Evolutionary conservation across 345 rosid genomes (phyloP), one percentile per base, ranked within the genome.

Genomic region (Salix brachista): DNA sequence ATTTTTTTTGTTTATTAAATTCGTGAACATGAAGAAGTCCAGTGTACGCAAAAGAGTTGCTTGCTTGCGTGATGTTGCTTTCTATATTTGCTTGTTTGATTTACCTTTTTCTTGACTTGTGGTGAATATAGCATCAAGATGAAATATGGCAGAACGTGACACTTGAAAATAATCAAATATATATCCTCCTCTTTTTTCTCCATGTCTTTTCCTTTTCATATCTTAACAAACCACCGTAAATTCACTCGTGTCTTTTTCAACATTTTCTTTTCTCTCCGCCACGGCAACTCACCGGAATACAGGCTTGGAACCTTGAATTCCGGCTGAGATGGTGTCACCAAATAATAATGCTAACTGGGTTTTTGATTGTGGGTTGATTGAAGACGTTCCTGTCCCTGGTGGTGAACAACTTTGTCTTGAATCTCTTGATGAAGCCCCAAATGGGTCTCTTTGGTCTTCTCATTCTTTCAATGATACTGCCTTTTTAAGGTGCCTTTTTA

Each of bases 401-500:
- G 86, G 87, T 10, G 85, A 83, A 42, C 84, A 81, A 13, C 86
- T 83, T 21, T 71, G 84, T 7, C 83, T 86, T 64, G 85, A 83
- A 30, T 71, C 80, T 67, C 44, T 84, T 1, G 62, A 58, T 58
- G 62, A n/a, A 58, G 10, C 62, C 62, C 62, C 62, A 25, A 58
- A n/a, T 9, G 75, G 75, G 25, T 67, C 72, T 36, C 73, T 82
- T 25, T 85, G 87, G 87, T 72, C 85, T 48, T 79, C 86, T 79
- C 72, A 70, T 34, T 62, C 81, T 65, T 75, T 77, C 67, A 11
- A 79, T 62, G 69, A 73, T 64, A n/a, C 69, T 41, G 60, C 78
- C 72, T 77, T 84, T 52, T 72, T 82, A 75, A 87, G 87, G 86
- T 86, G 50, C 28, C 39, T 54, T 3, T 18, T 7, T 36, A 2